These are phyloP conservation scores for Fusarium ramigenum DNA, from an alignment of 2,329 filamentous ascomycete species.

Conservation along the genomic window DNA sequence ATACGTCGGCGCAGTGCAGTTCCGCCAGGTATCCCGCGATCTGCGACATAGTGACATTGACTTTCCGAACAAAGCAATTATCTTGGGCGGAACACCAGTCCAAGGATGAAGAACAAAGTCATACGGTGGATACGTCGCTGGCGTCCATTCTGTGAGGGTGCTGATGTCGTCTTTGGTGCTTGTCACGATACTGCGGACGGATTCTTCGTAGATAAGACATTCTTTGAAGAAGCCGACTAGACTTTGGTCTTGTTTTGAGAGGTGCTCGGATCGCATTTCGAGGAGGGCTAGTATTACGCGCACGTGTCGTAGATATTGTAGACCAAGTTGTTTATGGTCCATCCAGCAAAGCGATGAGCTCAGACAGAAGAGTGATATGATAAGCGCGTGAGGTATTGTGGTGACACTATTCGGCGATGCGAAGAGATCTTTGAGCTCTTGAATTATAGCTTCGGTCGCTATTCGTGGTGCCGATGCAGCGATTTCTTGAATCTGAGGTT, in stretches of 20 bases:
- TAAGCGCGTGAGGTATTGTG: conserved; percentile 15
- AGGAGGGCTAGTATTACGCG: conserved; percentile 27
- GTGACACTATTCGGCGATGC: conserved; percentile 24
- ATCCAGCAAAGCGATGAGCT: conserved; percentile 37
- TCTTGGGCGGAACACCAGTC: conserved; percentile 31
- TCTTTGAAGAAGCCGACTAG: conserved; percentile 34
- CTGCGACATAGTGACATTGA: conserved; percentile 33
- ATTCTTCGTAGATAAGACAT: conserved; percentile 33
- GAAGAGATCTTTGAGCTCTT: conserved; percentile 23
- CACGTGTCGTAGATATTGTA: conserved; percentile 33
- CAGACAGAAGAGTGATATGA: conserved; percentile 31
- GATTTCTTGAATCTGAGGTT: conserved; percentile 28
- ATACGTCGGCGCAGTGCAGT: conserved; percentile 28
- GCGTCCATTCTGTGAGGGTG: conserved; percentile 28
- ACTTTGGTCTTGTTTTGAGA: conserved; percentile 18
- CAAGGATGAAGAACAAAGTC: conserved; percentile 33
- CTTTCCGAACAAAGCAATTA: conserved; percentile 33
- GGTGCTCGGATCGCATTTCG: conserved; percentile 21
- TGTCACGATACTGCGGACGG: conserved; percentile 31
- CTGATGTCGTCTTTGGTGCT: conserved; percentile 31
- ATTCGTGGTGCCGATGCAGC: conserved; percentile 20
- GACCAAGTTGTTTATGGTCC: conserved; percentile 31
- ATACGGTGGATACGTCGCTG: conserved; percentile 4
- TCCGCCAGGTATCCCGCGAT: conserved; percentile 32
- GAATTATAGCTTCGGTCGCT: conserved; percentile 32